Evolutionary conservation across 1,139 yeast genomes (phyloP).

Genomic region (Yarrowia galli): DNA sequence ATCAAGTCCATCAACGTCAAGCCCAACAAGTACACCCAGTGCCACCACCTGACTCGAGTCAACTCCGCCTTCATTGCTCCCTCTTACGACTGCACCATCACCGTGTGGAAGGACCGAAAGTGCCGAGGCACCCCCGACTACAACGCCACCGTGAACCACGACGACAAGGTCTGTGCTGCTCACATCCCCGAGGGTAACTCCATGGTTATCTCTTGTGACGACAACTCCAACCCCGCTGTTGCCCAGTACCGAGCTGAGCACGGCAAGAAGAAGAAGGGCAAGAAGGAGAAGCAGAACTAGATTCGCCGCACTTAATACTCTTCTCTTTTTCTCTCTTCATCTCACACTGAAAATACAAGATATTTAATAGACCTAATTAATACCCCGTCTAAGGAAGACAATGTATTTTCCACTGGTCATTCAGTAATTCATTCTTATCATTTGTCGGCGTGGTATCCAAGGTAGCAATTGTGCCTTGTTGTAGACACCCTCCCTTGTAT

Average conservation of each 20-base stretch:
- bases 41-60: constrained; percentile 20
- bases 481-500: too few species aligned
- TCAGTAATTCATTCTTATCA: constrained; percentile 13
- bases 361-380: constrained; percentile 35
- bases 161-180: constrained; percentile 32
- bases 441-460: background rate
- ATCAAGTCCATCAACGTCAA: constrained; percentile 37
- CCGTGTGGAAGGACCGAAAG: constrained; percentile 37
- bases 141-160: constrained; percentile 38
- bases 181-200: constrained; percentile 35
- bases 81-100: constrained; percentile 36
- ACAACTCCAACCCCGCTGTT: constrained; percentile 34
- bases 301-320: background rate
- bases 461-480: background rate
- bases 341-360: constrained; percentile 17
- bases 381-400: background rate
- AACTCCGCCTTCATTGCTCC: constrained; percentile 31
- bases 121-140: constrained; percentile 36
- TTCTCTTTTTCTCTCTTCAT: constrained; percentile 14
- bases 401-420: constrained; percentile 14
- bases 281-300: constrained; percentile 27
- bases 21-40: constrained; percentile 38
- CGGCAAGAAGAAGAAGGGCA: constrained; percentile 22
- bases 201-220: constrained; percentile 24
- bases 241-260: constrained; percentile 19